Base-by-base conservation (phyloP, 106 monocot genomes). In the Alisma plantagoaquatica region DNA sequence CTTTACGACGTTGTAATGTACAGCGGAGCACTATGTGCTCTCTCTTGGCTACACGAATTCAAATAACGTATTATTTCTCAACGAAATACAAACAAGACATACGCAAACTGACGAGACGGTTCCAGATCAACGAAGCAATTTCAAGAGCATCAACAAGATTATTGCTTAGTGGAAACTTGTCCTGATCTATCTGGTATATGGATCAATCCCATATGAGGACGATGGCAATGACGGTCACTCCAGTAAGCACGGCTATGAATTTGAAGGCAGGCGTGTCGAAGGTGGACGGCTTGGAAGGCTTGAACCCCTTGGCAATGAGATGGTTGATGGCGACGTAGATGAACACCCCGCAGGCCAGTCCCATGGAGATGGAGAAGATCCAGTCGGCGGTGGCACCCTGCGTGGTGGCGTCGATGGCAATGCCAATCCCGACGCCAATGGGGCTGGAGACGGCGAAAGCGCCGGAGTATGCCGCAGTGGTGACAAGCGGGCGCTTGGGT, bases 201-300 rank as follows among this genome's bases (percentile, higher is more conserved):
- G n/a, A 53, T 68, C 27, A 82, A 42, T 79, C 83, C 83, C 78
- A 84, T 23, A 84, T 84, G 78, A 84, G 75, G 45, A 72, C 83
- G n/a, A 84, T 71, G 1, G 83, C 78, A 15, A 84, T 84, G 23
- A 75, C 75, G 3, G 38, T 71, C 31, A 72, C 75, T 6, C 83
- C 83, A 0, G 27, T 12, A 7, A 79, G 62, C 29, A 84, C 83
- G 0, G 83, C 78, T 4, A 68, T 27, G 53, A 75, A 78, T 72
- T 65, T 78, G 29, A 35, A 78, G 31, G 62, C 64, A 10, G 83
- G 83, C 0, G 71, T 50, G 61, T 78, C 71, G 29, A 64, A 63
- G 61, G 11, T 26, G 57, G 29, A 60, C 2, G 71, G 62, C 1
- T 31, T 2, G 6, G 53, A 60, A 0, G 75, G 84, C 25, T 49